A percentile compares a stretch with the other conserved stretches of the same genome.
Conservation (phyloP, 495 filamentous ascomycete species). For the Trichoderma asperelloides region DNA sequence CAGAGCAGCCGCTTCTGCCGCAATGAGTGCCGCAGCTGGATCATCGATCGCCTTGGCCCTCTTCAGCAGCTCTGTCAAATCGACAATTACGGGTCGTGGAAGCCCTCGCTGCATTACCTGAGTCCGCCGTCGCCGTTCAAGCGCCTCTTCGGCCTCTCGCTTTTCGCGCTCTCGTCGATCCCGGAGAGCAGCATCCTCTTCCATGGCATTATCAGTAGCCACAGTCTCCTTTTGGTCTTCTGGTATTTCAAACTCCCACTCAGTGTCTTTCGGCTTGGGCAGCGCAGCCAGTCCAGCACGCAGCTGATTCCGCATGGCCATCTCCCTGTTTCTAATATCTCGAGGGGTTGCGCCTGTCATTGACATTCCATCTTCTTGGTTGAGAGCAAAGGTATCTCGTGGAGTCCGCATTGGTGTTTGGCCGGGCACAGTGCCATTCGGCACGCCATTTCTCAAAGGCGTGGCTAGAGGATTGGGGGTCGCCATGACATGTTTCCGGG, state of each 20-base stretch:
- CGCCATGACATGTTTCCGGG: conserved; percentile 67
- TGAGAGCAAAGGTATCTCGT: conserved; percentile 80
- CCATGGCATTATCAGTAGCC: conserved; percentile 41
- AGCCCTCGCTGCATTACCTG: conserved; percentile 81
- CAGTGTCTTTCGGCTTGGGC: conserved; percentile 83
- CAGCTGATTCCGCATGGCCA: conserved; percentile 60
- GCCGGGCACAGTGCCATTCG: conserved; percentile 51
- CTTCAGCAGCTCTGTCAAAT: conserved; percentile 59
- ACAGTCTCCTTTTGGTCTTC: conserved; percentile 64
- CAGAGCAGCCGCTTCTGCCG: conserved; percentile 65
- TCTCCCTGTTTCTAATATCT: conserved; percentile 68
- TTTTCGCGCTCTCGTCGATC: conserved; percentile 64
- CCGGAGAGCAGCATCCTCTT: conserved; percentile 78
- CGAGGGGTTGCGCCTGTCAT: conserved; percentile 56
- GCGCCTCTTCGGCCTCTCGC: conserved; percentile 58
- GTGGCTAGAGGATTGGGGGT: conserved; percentile 96
- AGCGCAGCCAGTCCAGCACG: conserved; percentile 67
- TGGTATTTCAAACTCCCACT: conserved; percentile 87
- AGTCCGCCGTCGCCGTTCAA: conserved; percentile 74
- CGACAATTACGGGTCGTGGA: conserved; percentile 66
- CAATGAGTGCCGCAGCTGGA: conserved; percentile 47
- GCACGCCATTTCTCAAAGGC: conserved; percentile 63
- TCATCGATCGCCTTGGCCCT: conserved; percentile 36
- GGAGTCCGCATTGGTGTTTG: conserved; percentile 89
- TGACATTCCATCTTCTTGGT: conserved; percentile 58